Conservation (phyloP, 805 yeast genomes). For the Saturnispora bothae region DNA sequence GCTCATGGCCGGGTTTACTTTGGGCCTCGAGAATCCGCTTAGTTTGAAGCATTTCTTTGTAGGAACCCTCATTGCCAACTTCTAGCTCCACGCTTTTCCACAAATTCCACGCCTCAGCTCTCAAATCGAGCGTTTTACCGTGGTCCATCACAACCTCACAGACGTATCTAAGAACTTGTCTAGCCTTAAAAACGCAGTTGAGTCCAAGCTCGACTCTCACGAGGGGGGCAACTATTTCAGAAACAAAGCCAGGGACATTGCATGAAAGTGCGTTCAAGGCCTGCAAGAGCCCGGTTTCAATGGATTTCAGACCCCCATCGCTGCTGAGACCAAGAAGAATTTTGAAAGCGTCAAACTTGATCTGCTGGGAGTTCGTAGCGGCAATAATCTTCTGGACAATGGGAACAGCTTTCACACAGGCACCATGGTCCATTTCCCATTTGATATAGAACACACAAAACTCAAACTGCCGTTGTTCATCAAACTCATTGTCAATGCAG, state of each 20-base stretch:
- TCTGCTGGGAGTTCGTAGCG: conserved; percentile 19
- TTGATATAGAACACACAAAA: conserved; percentile 47
- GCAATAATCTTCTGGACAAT: conserved; percentile 35
- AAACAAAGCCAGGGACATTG: conserved; percentile 20
- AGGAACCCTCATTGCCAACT: conserved; percentile 60
- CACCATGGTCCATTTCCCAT: conserved; percentile 50
- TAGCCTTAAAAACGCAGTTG: conserved; percentile 47
- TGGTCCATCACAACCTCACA: conserved; percentile 32
- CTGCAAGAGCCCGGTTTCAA: conserved; percentile 35
- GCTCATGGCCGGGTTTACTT: conserved; percentile 16
- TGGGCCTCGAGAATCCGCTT: conserved; percentile 33
- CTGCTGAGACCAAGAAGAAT: conserved; percentile 29
- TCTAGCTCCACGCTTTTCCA: conserved; percentile 73
- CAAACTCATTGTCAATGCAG: conserved; percentile 31
- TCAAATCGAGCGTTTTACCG: conserved; percentile 18
- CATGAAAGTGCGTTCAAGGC: conserved; percentile 33
- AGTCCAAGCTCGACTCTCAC: conserved; percentile 44
- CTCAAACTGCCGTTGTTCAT: conserved; percentile 11
- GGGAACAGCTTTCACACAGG: conserved; percentile 37
- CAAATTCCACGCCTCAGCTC: conserved; percentile 40
- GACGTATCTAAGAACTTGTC: conserved; percentile 52
- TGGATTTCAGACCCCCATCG: conserved; percentile 29
- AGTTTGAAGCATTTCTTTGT: conserved; percentile 59
- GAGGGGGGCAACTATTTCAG: conserved; percentile 41
- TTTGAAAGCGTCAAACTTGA: conserved; percentile 33